Base-by-base conservation (phyloP, 2,329 filamentous ascomycete species). In the Paecilomyces niveus region DNA sequence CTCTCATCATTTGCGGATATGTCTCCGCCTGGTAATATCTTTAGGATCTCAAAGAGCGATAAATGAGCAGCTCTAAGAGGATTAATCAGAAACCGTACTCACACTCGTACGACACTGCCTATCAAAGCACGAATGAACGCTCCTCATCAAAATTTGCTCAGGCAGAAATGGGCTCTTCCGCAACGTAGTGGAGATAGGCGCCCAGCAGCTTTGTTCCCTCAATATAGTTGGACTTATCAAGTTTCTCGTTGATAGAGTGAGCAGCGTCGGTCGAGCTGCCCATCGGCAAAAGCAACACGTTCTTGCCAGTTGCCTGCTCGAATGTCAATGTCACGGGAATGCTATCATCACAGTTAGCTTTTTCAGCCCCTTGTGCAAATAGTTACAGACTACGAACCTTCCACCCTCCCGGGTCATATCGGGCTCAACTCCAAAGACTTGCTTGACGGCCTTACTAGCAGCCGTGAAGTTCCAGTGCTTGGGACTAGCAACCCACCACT, bases 401-500 rank as follows among this genome's bases (percentile, higher is more conserved):
- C 94, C 94, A 76, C 94, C 94, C 80, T 99, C 94, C 62, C 94
- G 86, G 49, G 94, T 99, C 76, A 96, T 89, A 78, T 99, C 94
- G 26, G 94, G 94, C 80, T 92, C 83, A 57, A 96, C 89, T 57
- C 90, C 90, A 85, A 92, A 99, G 39, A 99, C 94, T 64, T 91
- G 86, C 81, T 97, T 89, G 33, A 94, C 92, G n/a, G 94, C 94
- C 83, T 96, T 97, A 71, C 88, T 86, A 13, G 94, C 94, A 26
- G 93, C 93, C 31, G 86, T 85, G 79, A 97, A 99, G 83, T 99
- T 99, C 92, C 94, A 97, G 83, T 99, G 93, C 79, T 96, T 94
- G 31, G 94, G 93, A 71, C 89, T 92, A 53, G 95, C 92, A 54
- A 96, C 92, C 94, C 94, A 99, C 94, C 94, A 99, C 79, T 97